Base-by-base conservation (phyloP, 805 yeast genomes). In the Pichia paraexigua region DNA sequence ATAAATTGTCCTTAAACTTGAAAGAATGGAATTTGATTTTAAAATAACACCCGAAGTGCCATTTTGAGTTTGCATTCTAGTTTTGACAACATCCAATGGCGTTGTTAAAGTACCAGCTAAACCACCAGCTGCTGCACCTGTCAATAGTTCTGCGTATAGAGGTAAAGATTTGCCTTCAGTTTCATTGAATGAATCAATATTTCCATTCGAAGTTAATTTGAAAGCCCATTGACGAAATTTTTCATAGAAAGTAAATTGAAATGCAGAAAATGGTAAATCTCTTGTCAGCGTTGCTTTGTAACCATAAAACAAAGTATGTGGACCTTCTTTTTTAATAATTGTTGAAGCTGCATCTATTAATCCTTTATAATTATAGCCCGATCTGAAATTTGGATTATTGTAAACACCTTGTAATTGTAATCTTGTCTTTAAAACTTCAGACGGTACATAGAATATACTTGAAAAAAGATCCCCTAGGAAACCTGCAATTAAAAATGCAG, bases 71-170 rank as follows among this genome's bases (percentile, higher is more conserved):
- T 94, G 99, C 46, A 90, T 80, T 61, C 98, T 75, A 1, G 97
- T 91, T 67, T 91, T 91, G 42, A 91, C 82, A 35, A 91, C 97
- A 63, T 91, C 97, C 56, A 88, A 69, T 1, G 97, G 97, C 0
- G 97, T 91, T 0, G 97, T 91, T 21, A 91, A 62, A 1, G 80
- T 75, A 1, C 97, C 97, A 0, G 97, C 95, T 27, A 90, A 69
- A 0, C 96, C 96, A 58, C 97, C 97, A 2, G 99, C 98, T 0
- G 88, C 82, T 0, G 97, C 98, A 50, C 99, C 99, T 0, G 97
- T 90, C 15, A 77, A 54, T 27, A 94, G 71, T 67, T 94, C 99
- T 41, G 77, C 66, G 6, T 73, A 49, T 9, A 85, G 67, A 1
- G 85, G 77, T 49, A 87, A 66, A 18, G 54, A 37, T 47, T 39